phyloP scores from a whole-genome alignment of 2,329 filamentous ascomycete genomes.

The Pleomassaria siparia region DNA sequence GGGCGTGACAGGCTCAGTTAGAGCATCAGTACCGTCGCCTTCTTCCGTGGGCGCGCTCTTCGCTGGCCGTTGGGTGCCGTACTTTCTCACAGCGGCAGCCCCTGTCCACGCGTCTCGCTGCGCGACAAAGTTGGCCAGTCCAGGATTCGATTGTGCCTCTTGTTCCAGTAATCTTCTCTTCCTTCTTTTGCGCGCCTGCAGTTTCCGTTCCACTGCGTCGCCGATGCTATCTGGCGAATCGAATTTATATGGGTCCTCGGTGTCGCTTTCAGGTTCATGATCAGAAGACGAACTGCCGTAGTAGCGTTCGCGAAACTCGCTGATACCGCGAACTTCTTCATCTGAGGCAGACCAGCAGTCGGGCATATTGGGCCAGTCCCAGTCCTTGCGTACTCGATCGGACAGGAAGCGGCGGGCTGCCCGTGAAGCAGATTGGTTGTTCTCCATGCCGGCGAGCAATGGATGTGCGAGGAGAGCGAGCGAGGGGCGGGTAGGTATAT shows the following conservation, averaged over 20 bases:
- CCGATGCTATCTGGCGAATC: slow-evolving; percentile 50
- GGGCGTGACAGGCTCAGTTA: not conserved
- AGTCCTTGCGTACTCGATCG: slow-evolving; percentile 48
- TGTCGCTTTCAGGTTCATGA: slow-evolving; percentile 25
- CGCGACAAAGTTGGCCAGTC: slow-evolving; percentile 75
- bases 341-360: slow-evolving; percentile 37
- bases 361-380: slow-evolving; percentile 44
- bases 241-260: slow-evolving; percentile 42
- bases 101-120: slow-evolving; percentile 84
- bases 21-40: not conserved
- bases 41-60: not conserved
- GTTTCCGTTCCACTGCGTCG: slow-evolving; percentile 34
- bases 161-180: slow-evolving; percentile 40
- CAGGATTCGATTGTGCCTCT: slow-evolving; percentile 70
- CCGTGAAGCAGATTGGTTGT: slow-evolving; percentile 46
- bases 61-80: slow-evolving; percentile 14
- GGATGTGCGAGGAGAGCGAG: not conserved
- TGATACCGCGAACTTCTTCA: slow-evolving; percentile 34
- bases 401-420: slow-evolving; percentile 46
- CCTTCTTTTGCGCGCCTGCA: slow-evolving; percentile 39
- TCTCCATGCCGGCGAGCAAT: slow-evolving; percentile 29
- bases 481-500: not conserved
- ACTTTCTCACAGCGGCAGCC: slow-evolving; percentile 56
- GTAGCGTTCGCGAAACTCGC: slow-evolving; percentile 47
- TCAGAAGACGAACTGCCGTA: slow-evolving; percentile 39